A percentile compares a stretch with the other conserved stretches of the same genome.
Conservation (phyloP, 768 basidiomycete species). For the Serendipita vermifera region DNA sequence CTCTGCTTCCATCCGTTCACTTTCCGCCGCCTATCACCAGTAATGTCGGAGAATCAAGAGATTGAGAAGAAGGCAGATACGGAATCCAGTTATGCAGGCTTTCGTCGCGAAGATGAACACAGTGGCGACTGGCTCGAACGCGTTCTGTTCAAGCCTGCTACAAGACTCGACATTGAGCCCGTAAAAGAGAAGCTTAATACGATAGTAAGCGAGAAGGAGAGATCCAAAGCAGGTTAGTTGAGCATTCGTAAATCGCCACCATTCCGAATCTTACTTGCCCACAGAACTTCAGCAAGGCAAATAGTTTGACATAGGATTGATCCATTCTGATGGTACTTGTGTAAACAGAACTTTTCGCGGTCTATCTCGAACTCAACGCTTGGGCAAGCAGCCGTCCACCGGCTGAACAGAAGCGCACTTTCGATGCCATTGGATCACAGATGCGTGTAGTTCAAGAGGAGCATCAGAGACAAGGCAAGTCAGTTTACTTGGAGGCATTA, state of each 20-base stretch:
- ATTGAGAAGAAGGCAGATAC: constrained; percentile 1
- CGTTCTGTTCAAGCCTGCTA: background rate
- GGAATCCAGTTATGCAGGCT: no score
- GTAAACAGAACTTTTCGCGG: background rate
- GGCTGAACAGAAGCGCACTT: no score
- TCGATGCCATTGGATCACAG: no score
- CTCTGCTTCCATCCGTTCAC: no score
- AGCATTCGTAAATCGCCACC: no score
- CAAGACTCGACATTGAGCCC: no score
- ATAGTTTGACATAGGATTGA: background rate
- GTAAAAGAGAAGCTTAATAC: no score
- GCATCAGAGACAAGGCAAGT: no score
- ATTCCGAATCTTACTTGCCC: background rate
- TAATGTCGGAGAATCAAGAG: no score
- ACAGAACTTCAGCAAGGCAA: constrained; percentile 1
- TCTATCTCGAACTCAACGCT: background rate
- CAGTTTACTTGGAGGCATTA: no score
- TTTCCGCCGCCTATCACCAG: no score
- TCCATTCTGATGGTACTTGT: background rate
- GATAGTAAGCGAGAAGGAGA: background rate
- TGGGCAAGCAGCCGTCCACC: background rate
- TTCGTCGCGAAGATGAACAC: background rate
- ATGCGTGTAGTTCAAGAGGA: no score
- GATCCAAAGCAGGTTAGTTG: background rate
- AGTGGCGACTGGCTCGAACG: background rate